These are phyloP conservation scores for Angomonas ambiguus DNA, from an alignment of 208 protist species.

Conservation along the genomic window DNA sequence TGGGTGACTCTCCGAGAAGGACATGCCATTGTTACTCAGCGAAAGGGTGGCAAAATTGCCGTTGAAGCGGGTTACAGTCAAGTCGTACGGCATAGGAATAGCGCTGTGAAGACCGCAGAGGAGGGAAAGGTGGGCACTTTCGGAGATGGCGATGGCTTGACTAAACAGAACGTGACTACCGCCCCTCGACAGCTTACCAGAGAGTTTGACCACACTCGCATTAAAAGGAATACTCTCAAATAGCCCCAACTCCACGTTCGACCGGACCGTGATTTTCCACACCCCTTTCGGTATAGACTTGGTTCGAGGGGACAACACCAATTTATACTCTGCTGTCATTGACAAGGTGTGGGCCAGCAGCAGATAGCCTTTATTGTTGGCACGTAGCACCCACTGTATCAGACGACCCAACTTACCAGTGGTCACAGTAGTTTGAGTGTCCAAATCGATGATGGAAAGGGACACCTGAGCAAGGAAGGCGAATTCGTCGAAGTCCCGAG, in stretches of 20 bases:
- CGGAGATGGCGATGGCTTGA: conserved; percentile 44
- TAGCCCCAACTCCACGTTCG: conserved; percentile 39
- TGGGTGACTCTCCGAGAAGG: neutral
- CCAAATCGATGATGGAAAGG: conserved; percentile 67
- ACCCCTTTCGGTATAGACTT: conserved; percentile 28
- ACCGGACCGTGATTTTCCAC: conserved; percentile 62
- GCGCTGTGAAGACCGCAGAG: conserved; percentile 29
- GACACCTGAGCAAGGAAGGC: conserved; percentile 36
- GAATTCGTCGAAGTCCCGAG: neutral
- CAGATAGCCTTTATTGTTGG: conserved; percentile 77
- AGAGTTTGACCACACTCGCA: conserved; percentile 29
- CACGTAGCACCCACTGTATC: conserved; percentile 38
- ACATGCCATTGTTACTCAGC: neutral
- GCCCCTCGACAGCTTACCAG: conserved; percentile 45
- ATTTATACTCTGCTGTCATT: neutral
- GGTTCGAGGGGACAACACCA: neutral
- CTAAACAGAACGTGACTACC: conserved; percentile 52
- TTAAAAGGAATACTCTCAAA: conserved; percentile 47
- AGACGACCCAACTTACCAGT: conserved; percentile 47
- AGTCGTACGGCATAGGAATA: conserved; percentile 42
- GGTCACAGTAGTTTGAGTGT: conserved; percentile 26
- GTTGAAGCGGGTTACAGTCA: conserved; percentile 27
- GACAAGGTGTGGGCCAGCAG: conserved; percentile 56
- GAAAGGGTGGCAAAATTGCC: neutral
- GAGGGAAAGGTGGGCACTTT: conserved; percentile 54